These are phyloP conservation scores for Scheffersomyces parashehatae DNA, from an alignment of 1,139 yeast genomes.

Conservation along the genomic window DNA sequence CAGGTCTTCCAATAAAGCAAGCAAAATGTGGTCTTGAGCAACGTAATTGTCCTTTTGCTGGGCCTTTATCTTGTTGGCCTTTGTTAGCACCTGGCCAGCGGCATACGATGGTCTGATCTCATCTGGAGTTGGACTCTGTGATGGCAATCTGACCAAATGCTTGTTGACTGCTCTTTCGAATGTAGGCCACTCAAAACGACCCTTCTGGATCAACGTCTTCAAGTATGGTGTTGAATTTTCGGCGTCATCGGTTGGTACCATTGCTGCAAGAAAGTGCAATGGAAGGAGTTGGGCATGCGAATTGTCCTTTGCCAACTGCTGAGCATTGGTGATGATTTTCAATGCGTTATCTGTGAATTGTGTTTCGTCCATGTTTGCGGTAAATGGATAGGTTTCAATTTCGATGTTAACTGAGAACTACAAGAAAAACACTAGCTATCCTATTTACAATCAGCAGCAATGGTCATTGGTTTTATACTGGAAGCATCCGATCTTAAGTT, in stretches of 20 bases:
- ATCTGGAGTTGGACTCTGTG: constrained; percentile 84
- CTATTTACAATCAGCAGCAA: background rate
- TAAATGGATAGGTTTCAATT: background rate
- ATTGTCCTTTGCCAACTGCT: constrained; percentile 80
- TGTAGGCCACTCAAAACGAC: constrained; percentile 81
- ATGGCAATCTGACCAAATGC: constrained; percentile 79
- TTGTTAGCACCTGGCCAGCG: constrained; percentile 66
- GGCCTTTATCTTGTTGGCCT: constrained; percentile 72
- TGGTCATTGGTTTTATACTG: background rate
- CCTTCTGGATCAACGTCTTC: constrained; percentile 83
- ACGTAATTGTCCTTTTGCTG: constrained; percentile 89
- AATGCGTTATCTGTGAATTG: constrained; percentile 94
- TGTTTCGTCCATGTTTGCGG: constrained; percentile 53
- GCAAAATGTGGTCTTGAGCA: constrained; percentile 90
- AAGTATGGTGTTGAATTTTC: constrained; percentile 73
- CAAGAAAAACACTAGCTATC: background rate
- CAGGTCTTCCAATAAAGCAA: constrained; percentile 81
- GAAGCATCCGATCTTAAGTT: background rate
- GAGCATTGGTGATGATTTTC: constrained; percentile 74
- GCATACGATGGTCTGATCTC: constrained; percentile 70
- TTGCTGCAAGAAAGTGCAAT: constrained; percentile 86
- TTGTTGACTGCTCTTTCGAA: constrained; percentile 81
- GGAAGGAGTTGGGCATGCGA: constrained; percentile 83
- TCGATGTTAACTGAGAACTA: background rate
- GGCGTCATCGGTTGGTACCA: constrained; percentile 70